Conservation (phyloP, 1,139 yeast species). For the Pichia sp. region DNA sequence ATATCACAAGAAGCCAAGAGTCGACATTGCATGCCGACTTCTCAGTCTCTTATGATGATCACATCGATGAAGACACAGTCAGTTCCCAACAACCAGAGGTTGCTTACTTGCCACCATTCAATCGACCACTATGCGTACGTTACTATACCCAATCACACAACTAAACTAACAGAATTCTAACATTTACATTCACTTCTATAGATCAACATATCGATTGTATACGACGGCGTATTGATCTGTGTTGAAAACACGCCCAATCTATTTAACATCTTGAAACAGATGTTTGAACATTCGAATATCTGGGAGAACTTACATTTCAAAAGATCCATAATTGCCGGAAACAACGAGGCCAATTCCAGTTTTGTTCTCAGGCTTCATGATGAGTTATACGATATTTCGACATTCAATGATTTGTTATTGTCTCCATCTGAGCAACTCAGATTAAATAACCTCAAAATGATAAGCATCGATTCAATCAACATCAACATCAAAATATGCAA, state of each 20-base stretch:
- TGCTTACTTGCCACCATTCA: slow-evolving; percentile 8
- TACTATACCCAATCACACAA: slow-evolving; percentile 22
- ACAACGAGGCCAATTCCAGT: not conserved
- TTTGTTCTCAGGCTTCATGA: slow-evolving; percentile 4
- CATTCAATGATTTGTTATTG: slow-evolving; percentile 7
- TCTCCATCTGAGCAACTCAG: slow-evolving; percentile 10
- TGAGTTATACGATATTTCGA: slow-evolving; percentile 7
- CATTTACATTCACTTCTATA: not conserved
- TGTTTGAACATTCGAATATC: slow-evolving; percentile 10
- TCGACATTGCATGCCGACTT: not conserved
- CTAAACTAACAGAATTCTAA: slow-evolving; percentile 11
- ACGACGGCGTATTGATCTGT: slow-evolving; percentile 3
- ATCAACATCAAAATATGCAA: slow-evolving; percentile 1
- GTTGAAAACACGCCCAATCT: slow-evolving; percentile 9
- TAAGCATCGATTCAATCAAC: not conserved
- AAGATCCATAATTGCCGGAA: not conserved
- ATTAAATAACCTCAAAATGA: slow-evolving; percentile 10
- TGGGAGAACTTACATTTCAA: slow-evolving; percentile 7
- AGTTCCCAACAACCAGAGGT: not conserved
- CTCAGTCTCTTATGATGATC: not conserved
- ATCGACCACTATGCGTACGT: slow-evolving; percentile 1
- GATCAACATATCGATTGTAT: not conserved
- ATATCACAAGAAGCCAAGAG: not conserved
- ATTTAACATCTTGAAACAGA: not conserved
- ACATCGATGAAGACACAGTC: not conserved